Conservation (phyloP, 768 basidiomycete species). For the Dendrothele bispora region DNA sequence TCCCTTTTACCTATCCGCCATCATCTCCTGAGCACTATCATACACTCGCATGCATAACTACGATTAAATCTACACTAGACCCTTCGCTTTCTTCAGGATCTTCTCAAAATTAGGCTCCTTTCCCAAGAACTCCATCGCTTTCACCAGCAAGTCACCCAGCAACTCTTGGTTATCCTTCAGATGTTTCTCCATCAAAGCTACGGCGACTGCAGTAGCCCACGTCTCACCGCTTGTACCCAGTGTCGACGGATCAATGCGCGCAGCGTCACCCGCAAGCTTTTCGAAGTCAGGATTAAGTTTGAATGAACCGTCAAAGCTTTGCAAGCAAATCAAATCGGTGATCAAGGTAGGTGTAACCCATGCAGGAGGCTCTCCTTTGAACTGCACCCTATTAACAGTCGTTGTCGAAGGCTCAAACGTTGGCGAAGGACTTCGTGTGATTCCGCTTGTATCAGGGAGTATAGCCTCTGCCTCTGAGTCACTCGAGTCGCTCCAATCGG, state of each 20-base stretch:
- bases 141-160: slow-evolving; percentile 39
- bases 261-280: slow-evolving; percentile 33
- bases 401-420: no score
- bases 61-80: no score
- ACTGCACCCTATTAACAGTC: no score
- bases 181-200: slow-evolving; percentile 43
- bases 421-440: slow-evolving; percentile 34
- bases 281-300: slow-evolving; percentile 26
- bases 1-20: no score
- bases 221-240: slow-evolving; percentile 29
- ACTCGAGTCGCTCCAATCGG: slow-evolving; percentile 36
- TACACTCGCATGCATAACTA: no score
- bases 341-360: slow-evolving; percentile 11
- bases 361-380: no score
- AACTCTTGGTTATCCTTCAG: slow-evolving; percentile 39
- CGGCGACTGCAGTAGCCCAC: slow-evolving; percentile 51
- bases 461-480: slow-evolving; percentile 20
- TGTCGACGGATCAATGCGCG: slow-evolving; percentile 29
- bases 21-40: no score
- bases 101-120: no score
- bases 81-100: no score
- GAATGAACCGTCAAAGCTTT: slow-evolving; percentile 52
- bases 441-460: slow-evolving; percentile 21
- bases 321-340: slow-evolving; percentile 35
- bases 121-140: slow-evolving; percentile 40